Percentiles rank a stretch among this genome's conserved stretches.
Conservation (phyloP, 345 rosid species). For the Bruguiera sexangula region DNA sequence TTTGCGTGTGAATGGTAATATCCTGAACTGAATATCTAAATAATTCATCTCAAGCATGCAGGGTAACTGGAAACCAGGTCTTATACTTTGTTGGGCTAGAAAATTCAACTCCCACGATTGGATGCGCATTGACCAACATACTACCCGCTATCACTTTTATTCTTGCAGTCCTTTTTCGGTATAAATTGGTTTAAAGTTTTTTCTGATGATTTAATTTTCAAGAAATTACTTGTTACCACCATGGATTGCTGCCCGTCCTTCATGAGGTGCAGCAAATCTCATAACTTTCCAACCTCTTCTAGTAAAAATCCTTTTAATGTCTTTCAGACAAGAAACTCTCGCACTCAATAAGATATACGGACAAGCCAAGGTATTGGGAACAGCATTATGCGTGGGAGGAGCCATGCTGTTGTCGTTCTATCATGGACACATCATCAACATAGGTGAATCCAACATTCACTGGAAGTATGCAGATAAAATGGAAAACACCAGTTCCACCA, state of each 20-base stretch:
- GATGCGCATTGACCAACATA: slow-evolving; percentile 74
- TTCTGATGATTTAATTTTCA: neutral
- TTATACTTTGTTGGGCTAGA: slow-evolving; percentile 76
- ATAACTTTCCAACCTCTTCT: too few species aligned
- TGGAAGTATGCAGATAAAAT: slow-evolving; percentile 61
- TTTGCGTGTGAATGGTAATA: too few species aligned
- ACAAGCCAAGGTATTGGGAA: slow-evolving; percentile 77
- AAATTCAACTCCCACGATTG: slow-evolving; percentile 70
- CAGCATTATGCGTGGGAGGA: slow-evolving; percentile 73
- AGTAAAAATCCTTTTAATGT: neutral
- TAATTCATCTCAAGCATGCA: slow-evolving; percentile 19
- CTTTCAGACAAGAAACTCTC: slow-evolving; percentile 64
- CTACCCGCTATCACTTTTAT: slow-evolving; percentile 79
- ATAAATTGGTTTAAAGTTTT: neutral
- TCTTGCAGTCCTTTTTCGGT: slow-evolving; percentile 78
- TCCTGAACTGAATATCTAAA: neutral
- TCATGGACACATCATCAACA: slow-evolving; percentile 56
- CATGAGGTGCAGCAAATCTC: too few species aligned
- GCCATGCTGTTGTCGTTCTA: slow-evolving; percentile 91
- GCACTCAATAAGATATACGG: slow-evolving; percentile 59
- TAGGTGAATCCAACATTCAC: slow-evolving; percentile 65
- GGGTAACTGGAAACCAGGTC: slow-evolving; percentile 71
- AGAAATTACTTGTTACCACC: neutral
- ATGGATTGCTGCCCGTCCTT: too few species aligned
- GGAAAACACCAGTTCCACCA: slow-evolving; percentile 14